Percentiles rank a stretch among this genome's conserved stretches.
These are phyloP conservation scores for Sporisorium sorghi DNA, from an alignment of 1,284 basidiomycete species.

Conservation along the genomic window DNA sequence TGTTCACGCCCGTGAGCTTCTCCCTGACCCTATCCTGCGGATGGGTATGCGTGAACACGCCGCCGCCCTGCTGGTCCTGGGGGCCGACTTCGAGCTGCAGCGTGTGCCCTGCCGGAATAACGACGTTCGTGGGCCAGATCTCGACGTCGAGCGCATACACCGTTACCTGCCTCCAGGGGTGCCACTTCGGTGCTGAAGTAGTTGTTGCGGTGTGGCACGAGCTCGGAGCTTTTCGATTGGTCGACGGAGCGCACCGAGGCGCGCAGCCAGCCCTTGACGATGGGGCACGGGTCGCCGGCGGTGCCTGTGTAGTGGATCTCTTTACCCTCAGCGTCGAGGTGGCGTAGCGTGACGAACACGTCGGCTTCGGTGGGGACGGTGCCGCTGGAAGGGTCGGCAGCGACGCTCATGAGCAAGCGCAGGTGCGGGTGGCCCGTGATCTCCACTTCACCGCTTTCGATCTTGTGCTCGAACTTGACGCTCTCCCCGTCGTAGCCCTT, in stretches of 20 bases:
- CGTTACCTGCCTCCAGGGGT: constrained; percentile 49
- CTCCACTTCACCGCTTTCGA: constrained; percentile 46
- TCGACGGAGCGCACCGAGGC: constrained; percentile 64
- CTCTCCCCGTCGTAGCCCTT: constrained; percentile 17
- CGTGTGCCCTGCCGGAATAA: constrained; percentile 57
- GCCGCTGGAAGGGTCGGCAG: constrained; percentile 21
- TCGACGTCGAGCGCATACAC: constrained; percentile 64
- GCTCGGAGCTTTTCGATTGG: constrained; percentile 38
- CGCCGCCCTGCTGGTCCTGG: constrained; percentile 35
- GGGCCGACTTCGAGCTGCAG: constrained; percentile 63
- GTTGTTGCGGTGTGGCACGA: constrained; percentile 62
- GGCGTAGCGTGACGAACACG: constrained; percentile 67
- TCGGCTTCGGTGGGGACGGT: constrained; percentile 66
- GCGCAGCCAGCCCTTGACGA: constrained; percentile 68
- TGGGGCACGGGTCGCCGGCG: constrained; percentile 66
- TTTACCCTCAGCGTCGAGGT: constrained; percentile 64
- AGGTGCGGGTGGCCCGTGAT: constrained; percentile 66
- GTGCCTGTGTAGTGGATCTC: constrained; percentile 68
- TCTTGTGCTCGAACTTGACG: constrained; percentile 18
- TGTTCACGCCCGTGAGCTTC: constrained; percentile 20
- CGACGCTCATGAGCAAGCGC: constrained; percentile 53
- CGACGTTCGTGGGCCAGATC: constrained; percentile 68
- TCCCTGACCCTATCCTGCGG: constrained; percentile 20
- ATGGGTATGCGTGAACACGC: constrained; percentile 24
- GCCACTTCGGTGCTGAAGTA: constrained; percentile 60